Conservation (phyloP, 768 basidiomycete genomes). For the Rhizopogon vinicolor region DNA sequence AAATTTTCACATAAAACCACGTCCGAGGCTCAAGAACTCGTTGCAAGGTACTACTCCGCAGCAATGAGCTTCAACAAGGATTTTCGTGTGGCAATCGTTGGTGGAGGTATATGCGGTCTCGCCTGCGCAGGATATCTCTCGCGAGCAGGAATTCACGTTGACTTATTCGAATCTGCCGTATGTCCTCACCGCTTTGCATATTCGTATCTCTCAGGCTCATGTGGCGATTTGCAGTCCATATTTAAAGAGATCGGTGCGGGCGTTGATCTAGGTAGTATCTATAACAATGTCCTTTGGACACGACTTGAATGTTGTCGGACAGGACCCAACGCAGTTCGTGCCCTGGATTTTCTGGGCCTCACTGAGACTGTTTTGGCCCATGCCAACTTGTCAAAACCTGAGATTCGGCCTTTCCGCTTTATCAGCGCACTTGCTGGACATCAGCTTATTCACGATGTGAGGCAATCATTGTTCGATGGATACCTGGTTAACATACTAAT, state of each 20-base stretch:
- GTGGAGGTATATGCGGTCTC: conserved; percentile 53
- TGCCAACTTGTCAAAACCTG: conserved; percentile 29
- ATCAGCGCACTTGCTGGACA: conserved; percentile 39
- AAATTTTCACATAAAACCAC: neutral
- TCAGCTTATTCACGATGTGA: conserved; percentile 42
- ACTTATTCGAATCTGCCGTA: conserved; percentile 53
- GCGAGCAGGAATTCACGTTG: conserved; percentile 37
- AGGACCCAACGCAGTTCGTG: conserved; percentile 49
- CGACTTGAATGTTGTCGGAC: neutral
- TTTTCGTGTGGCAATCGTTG: conserved; percentile 48
- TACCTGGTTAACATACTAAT: neutral
- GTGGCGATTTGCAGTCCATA: conserved; percentile 27
- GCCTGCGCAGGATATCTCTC: conserved; percentile 42
- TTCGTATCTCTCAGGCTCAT: neutral
- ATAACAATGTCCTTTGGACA: neutral
- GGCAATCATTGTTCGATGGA: conserved; percentile 1
- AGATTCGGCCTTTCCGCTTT: conserved; percentile 32
- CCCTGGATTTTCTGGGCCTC: conserved; percentile 39
- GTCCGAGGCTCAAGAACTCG: neutral
- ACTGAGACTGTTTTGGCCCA: conserved; percentile 37
- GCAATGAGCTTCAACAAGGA: conserved; percentile 24
- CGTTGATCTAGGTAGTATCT: conserved; percentile 40
- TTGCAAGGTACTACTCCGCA: neutral
- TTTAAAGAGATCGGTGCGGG: conserved; percentile 55
- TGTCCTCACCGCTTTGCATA: conserved; percentile 1